Evolutionary conservation across 1,139 yeast genomes (phyloP).

Genomic region (Pichiaceae sp.): DNA sequence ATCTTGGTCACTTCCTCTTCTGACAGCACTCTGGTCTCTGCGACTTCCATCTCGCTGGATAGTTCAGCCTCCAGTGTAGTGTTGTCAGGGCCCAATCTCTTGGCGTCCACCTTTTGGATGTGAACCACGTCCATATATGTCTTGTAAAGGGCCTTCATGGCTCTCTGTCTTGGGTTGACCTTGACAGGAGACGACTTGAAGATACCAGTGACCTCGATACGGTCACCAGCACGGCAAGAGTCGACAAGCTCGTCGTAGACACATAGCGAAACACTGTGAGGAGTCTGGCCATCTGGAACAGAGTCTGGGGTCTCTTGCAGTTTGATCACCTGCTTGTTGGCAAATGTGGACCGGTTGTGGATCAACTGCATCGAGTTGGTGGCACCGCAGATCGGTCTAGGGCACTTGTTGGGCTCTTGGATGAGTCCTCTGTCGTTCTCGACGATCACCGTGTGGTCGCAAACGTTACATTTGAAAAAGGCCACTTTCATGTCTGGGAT

Average conservation of each 20-base stretch:
- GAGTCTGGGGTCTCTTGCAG: slow-evolving; percentile 95
- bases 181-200: slow-evolving; percentile 90
- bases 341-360: slow-evolving; percentile 87
- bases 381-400: slow-evolving; percentile 80
- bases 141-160: slow-evolving; percentile 76
- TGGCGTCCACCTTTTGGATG: slow-evolving; percentile 75
- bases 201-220: slow-evolving; percentile 91
- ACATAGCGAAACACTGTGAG: slow-evolving; percentile 90
- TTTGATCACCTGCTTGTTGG: slow-evolving; percentile 90
- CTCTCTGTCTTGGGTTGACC: slow-evolving; percentile 77
- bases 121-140: slow-evolving; percentile 94
- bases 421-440: slow-evolving; percentile 93
- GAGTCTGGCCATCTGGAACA: slow-evolving; percentile 99
- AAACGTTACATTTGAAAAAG: slow-evolving; percentile 88
- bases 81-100: slow-evolving; percentile 72
- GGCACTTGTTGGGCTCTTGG: slow-evolving; percentile 89
- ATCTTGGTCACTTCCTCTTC: slow-evolving; percentile 64
- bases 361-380: slow-evolving; percentile 82
- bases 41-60: slow-evolving; percentile 48
- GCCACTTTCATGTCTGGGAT: slow-evolving; percentile 99
- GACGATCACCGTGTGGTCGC: slow-evolving; percentile 87
- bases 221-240: slow-evolving; percentile 92
- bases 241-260: slow-evolving; percentile 96
- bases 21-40: slow-evolving; percentile 63
- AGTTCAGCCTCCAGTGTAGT: slow-evolving; percentile 60